Percentiles rank a stretch among this genome's conserved stretches.
Evolutionary conservation across 2,329 filamentous ascomycete genomes (phyloP).

Genomic region (Thelonectria discophora): DNA sequence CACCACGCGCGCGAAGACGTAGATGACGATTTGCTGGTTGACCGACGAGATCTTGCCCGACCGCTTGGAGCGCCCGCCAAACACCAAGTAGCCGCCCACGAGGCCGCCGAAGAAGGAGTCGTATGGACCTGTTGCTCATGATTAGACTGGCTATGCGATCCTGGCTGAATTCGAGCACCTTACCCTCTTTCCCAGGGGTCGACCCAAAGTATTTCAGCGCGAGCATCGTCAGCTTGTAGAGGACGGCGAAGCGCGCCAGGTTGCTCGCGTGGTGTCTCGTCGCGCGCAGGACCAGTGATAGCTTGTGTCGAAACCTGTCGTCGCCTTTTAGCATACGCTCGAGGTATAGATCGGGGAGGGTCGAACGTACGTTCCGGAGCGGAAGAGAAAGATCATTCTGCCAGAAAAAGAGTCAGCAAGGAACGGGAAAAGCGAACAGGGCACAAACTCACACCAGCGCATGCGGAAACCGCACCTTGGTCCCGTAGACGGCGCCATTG

Average conservation of each 20-base stretch:
- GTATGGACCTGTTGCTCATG: slow-evolving; percentile 64
- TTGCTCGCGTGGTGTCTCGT: slow-evolving; percentile 92
- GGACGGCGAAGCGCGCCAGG: slow-evolving; percentile 86
- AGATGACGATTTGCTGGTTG: slow-evolving; percentile 97
- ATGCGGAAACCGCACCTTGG: slow-evolving; percentile 98
- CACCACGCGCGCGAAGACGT: slow-evolving; percentile 92
- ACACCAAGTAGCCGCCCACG: slow-evolving; percentile 90
- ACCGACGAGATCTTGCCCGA: slow-evolving; percentile 77
- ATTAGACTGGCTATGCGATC: not conserved
- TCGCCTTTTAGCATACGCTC: slow-evolving; percentile 32
- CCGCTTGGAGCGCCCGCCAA: slow-evolving; percentile 73
- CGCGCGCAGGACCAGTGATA: slow-evolving; percentile 79
- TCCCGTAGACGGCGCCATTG: slow-evolving; percentile 96
- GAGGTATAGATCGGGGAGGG: slow-evolving; percentile 13
- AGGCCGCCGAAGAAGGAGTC: slow-evolving; percentile 89
- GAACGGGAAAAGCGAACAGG: not conserved
- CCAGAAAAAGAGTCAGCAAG: slow-evolving; percentile 29
- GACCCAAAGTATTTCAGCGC: slow-evolving; percentile 71
- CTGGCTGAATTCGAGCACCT: slow-evolving; percentile 11
- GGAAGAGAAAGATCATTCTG: slow-evolving; percentile 96
- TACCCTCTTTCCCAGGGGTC: slow-evolving; percentile 68
- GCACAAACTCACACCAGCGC: slow-evolving; percentile 76
- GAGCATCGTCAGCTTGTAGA: slow-evolving; percentile 88
- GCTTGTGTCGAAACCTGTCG: slow-evolving; percentile 75
- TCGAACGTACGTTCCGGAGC: slow-evolving; percentile 78